phyloP scores from a whole-genome alignment of 495 filamentous ascomycete genomes.

The Penicilliopsis zonata region DNA sequence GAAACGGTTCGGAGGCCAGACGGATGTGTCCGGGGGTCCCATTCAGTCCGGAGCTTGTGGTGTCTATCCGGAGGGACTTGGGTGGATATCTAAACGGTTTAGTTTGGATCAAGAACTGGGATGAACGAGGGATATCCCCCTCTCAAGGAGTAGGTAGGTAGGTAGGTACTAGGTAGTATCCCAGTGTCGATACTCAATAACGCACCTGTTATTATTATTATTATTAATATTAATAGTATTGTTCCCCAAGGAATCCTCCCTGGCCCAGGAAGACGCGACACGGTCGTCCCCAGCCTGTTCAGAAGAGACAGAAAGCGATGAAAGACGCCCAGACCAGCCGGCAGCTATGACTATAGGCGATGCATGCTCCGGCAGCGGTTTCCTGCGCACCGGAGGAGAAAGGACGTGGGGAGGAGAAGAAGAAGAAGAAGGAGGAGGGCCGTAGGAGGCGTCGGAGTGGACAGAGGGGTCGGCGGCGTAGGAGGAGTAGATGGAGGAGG shows the following conservation, averaged over 20 bases:
- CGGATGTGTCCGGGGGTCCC: slow-evolving; percentile 29
- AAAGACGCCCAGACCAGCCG: slow-evolving; percentile 11
- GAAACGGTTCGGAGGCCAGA: slow-evolving; percentile 37
- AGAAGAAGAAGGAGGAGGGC: slow-evolving; percentile 5
- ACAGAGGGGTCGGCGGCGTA: slow-evolving; percentile 8
- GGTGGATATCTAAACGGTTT: no score
- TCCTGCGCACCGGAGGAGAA: slow-evolving; percentile 21
- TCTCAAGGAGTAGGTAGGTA: no score
- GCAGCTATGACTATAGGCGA: slow-evolving; percentile 15
- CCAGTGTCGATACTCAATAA: no score
- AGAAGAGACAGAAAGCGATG: slow-evolving; percentile 14
- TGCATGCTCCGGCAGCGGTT: slow-evolving; percentile 26
- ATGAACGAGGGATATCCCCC: no score
- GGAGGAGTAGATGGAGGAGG: slow-evolving; percentile 3
- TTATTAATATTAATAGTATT: no score
- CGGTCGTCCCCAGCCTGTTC: slow-evolving; percentile 17
- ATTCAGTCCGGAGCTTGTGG: slow-evolving; percentile 24
- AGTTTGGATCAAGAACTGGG: no score
- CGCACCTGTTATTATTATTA: no score
- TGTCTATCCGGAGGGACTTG: slow-evolving; percentile 31
- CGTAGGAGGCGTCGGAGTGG: slow-evolving; percentile 8
- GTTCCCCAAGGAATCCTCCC: no score
- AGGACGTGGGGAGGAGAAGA: slow-evolving; percentile 7
- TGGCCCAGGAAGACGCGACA: no score
- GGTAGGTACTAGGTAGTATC: no score